Conservation (phyloP, 176 grass and related monocot species). For the Phyllostachys edulis region DNA sequence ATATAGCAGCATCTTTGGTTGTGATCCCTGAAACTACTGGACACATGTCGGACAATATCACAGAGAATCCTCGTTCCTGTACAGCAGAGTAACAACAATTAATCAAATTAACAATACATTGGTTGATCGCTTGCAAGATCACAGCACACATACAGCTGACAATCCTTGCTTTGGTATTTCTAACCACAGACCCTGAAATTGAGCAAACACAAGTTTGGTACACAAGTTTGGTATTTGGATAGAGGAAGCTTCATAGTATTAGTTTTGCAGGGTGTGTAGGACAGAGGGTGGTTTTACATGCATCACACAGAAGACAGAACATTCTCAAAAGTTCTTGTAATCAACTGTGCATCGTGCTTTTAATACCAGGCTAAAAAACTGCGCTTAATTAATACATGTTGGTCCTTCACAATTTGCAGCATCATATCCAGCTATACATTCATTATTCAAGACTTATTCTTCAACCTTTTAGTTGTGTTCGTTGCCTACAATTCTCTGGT, state of each 20-base stretch:
- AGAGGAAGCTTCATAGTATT: not conserved
- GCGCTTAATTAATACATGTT: not conserved
- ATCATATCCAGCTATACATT: not conserved
- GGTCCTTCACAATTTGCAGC: not conserved
- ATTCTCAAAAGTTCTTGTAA: conserved; percentile 8
- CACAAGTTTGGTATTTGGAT: not conserved
- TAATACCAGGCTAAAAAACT: not conserved
- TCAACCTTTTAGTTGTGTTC: not conserved
- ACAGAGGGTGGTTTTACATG: not conserved
- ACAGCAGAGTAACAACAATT: not conserved
- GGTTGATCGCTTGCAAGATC: not conserved
- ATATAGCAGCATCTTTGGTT: conserved; percentile 82
- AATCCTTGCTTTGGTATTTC: not conserved
- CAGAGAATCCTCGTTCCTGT: conserved; percentile 78
- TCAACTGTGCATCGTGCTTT: not conserved
- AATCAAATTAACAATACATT: not conserved
- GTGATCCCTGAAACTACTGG: conserved; percentile 85
- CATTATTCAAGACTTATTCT: not conserved
- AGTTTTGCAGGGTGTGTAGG: not conserved
- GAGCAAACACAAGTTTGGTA: not conserved
- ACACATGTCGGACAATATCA: conserved; percentile 91
- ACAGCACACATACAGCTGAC: not conserved
- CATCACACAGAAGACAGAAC: not conserved
- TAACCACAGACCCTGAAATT: not conserved
- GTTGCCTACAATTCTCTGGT: not conserved